A percentile compares a stretch with the other conserved stretches of the same genome.
Conservation (phyloP, 2,329 filamentous ascomycete genomes). For the Arthrobotrys sinensis region DNA sequence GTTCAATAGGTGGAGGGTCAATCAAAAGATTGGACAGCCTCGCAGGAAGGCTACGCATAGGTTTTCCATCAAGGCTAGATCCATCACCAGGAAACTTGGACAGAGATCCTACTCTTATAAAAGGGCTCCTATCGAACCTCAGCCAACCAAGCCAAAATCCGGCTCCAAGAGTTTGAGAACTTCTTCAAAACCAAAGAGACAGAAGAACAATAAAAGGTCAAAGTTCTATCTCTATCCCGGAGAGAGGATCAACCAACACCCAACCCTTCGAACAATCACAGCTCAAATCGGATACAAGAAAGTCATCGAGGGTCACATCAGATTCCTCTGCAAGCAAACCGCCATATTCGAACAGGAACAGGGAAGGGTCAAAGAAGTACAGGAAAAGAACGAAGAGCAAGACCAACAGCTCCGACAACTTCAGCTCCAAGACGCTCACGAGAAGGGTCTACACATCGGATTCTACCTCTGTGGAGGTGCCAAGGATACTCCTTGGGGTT, state of each 20-base stretch:
- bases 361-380: not conserved
- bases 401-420: not conserved
- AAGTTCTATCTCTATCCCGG: not conserved
- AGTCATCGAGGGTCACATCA: not conserved
- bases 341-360: not conserved
- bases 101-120: not conserved
- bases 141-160: not conserved
- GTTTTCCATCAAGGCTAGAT: not conserved
- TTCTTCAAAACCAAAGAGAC: not conserved
- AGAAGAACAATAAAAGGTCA: not conserved
- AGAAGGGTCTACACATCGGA: not conserved
- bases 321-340: not conserved
- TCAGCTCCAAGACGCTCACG: not conserved
- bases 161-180: not conserved
- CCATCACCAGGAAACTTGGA: not conserved
- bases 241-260: not conserved
- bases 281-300: not conserved
- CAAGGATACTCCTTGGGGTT: not conserved
- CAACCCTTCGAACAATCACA: not conserved
- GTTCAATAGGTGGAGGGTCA: not conserved
- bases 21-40: not conserved
- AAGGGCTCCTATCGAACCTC: not conserved
- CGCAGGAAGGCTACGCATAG: not conserved
- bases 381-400: not conserved
- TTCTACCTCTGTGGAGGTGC: slow-evolving; percentile 20